Evolutionary conservation across 768 basidiomycete species (phyloP).

Genomic region (Nidularia pulvinata): DNA sequence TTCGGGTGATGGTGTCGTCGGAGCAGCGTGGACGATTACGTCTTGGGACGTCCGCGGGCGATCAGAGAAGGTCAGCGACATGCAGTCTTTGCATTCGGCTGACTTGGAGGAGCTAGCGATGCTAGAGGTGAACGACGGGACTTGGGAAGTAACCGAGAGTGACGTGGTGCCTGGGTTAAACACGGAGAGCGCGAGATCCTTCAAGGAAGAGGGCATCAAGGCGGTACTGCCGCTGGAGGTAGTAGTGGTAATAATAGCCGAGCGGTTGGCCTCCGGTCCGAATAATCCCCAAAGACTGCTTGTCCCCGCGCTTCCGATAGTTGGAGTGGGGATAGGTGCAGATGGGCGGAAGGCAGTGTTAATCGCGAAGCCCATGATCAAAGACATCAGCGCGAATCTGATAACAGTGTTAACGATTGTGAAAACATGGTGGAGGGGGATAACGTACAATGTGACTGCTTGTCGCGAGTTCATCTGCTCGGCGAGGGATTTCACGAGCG

Average conservation of each 20-base stretch:
- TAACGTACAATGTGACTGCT: conserved; percentile 64
- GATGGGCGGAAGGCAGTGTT: conserved; percentile 44
- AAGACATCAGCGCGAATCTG: conserved; percentile 69
- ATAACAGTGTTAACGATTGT: conserved; percentile 7
- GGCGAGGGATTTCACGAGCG: conserved; percentile 28
- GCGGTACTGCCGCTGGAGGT: conserved; percentile 22
- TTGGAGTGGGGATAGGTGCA: conserved; percentile 30
- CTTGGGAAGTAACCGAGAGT: conserved; percentile 23
- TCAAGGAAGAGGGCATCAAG: conserved; percentile 34
- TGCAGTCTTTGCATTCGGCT: not conserved
- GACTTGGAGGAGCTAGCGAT: conserved; percentile 19
- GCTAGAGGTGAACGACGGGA: conserved; percentile 15
- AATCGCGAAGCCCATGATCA: conserved; percentile 63
- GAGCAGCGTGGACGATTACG: conserved; percentile 15
- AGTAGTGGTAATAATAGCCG: conserved; percentile 24
- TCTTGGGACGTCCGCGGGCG: conserved; percentile 18
- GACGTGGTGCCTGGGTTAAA: conserved; percentile 48
- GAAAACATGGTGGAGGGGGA: not conserved
- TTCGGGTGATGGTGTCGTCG: conserved; percentile 15
- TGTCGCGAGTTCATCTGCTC: conserved; percentile 51
- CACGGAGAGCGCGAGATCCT: conserved; percentile 51
- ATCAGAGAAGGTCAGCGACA: conserved; percentile 3
- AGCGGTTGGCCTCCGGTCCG: conserved; percentile 34
- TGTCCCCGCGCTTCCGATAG: conserved; percentile 18
- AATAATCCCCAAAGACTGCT: conserved; percentile 38